These are phyloP conservation scores for Hanseniaspora uvarum DNA, from an alignment of 1,139 yeast species.

Conservation along the genomic window DNA sequence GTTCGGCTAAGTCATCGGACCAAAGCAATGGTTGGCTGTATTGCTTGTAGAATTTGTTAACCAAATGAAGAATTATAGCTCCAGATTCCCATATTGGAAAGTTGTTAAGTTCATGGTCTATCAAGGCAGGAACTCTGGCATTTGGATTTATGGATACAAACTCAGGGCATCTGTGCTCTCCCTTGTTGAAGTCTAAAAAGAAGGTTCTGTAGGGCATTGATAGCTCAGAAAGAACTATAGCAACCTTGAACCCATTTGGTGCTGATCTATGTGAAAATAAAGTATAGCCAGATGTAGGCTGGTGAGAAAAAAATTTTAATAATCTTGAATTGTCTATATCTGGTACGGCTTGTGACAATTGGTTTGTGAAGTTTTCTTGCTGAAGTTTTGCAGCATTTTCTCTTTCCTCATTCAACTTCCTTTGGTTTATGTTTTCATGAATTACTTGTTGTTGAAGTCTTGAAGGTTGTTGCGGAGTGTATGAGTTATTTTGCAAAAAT, in stretches of 20 bases:
- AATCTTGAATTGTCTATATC: conserved; percentile 42
- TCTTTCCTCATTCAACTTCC: conserved; percentile 31
- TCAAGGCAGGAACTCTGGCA: conserved; percentile 87
- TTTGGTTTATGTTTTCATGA: conserved; percentile 28
- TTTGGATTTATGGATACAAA: conserved; percentile 86
- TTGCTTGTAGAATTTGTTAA: conserved; percentile 56
- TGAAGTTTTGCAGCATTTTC: conserved; percentile 19
- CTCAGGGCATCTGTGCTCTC: conserved; percentile 89
- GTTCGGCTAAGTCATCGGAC: conserved; percentile 71
- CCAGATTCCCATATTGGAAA: conserved; percentile 91
- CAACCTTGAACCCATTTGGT: conserved; percentile 94
- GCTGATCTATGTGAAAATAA: conserved; percentile 85
- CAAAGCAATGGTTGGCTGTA: conserved; percentile 68
- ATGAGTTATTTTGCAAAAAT: conserved; percentile 5
- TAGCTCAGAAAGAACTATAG: conserved; percentile 77
- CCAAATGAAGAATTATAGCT: conserved; percentile 71
- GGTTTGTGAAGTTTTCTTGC: conserved; percentile 18
- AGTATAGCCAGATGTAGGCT: conserved; percentile 77
- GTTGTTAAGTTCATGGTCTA: conserved; percentile 74
- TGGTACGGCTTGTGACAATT: conserved; percentile 12
- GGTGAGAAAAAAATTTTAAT: conserved; percentile 62
- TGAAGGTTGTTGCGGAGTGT: conserved; percentile 19
- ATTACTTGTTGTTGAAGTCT: conserved; percentile 18
- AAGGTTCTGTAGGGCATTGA: conserved; percentile 72
- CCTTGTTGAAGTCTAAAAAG: conserved; percentile 74